phyloP scores from a whole-genome alignment of 495 filamentous ascomycete genomes.

The Hypomontagnella submonticulosa region DNA sequence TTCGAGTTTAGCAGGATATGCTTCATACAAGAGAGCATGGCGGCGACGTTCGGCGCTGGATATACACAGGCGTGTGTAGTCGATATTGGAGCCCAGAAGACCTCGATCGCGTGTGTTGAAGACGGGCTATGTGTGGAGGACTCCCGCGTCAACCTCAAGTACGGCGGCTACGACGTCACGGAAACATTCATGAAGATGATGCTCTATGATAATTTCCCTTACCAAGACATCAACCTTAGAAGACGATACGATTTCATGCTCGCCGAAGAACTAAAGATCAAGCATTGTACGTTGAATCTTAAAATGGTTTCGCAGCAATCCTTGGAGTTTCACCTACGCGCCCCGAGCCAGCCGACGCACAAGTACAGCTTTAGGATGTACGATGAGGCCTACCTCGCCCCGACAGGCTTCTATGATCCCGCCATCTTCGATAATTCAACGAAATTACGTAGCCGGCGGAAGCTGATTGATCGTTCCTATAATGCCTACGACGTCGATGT shows the following conservation, averaged over 20 bases:
- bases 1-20: constrained; percentile 88
- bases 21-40: constrained; percentile 95
- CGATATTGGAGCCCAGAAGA: constrained; percentile 97
- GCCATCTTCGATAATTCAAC: constrained; percentile 80
- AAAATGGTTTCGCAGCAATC: constrained; percentile 82
- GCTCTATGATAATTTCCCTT: constrained; percentile 93
- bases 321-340: constrained; percentile 88
- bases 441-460: constrained; percentile 81
- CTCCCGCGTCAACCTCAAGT: constrained; percentile 91
- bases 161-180: constrained; percentile 90
- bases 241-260: constrained; percentile 91
- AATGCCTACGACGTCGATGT: constrained; percentile 89
- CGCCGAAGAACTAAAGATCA: constrained; percentile 94
- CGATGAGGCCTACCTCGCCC: constrained; percentile 90
- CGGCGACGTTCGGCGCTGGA: constrained; percentile 95
- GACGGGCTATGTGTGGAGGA: constrained; percentile 95
- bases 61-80: constrained; percentile 94
- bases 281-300: constrained; percentile 86
- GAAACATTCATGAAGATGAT: constrained; percentile 97
- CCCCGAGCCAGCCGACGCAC: constrained; percentile 84
- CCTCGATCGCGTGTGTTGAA: constrained; percentile 96
- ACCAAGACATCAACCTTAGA: constrained; percentile 89
- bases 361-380: constrained; percentile 96
- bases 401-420: constrained; percentile 90
- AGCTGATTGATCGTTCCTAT: constrained; percentile 82